Conservation (phyloP, 257 asterid species). For the Sherardia arvensis region DNA sequence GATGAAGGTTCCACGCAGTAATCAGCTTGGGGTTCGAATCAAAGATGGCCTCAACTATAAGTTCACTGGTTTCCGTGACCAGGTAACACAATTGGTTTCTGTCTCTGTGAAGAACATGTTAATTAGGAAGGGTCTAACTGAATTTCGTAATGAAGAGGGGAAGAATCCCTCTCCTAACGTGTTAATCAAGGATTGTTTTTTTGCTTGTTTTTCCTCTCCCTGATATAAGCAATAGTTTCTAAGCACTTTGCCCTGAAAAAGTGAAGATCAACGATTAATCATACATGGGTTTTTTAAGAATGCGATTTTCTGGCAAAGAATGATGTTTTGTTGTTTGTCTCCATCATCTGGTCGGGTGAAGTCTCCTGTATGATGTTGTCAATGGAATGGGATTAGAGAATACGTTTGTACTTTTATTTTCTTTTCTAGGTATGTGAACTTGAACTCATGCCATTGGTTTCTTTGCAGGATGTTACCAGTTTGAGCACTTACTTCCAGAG, state of each 20-base stretch:
- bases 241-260: not conserved
- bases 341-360: not conserved
- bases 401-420: not conserved
- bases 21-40: conserved; percentile 84
- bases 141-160: not conserved
- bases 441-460: conserved; percentile 9
- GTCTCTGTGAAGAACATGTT: not conserved
- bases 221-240: not conserved
- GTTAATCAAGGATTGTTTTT: too few species aligned
- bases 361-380: not conserved
- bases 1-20: conserved; percentile 90
- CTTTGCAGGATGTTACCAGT: conserved; percentile 66
- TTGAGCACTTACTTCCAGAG: conserved; percentile 65
- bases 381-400: not conserved
- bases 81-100: conserved; percentile 28
- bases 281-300: not conserved
- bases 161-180: too few species aligned
- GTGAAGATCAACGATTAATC: not conserved
- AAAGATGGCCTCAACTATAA: conserved; percentile 85
- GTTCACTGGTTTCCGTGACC: conserved; percentile 90
- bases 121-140: not conserved
- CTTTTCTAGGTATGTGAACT: not conserved
- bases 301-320: not conserved
- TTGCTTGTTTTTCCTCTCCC: not conserved
- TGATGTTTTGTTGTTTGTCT: not conserved